Evolutionary conservation across 805 yeast genomes (phyloP), one percentile per base, ranked within the genome.

Genomic region (Ogataea kodamae): DNA sequence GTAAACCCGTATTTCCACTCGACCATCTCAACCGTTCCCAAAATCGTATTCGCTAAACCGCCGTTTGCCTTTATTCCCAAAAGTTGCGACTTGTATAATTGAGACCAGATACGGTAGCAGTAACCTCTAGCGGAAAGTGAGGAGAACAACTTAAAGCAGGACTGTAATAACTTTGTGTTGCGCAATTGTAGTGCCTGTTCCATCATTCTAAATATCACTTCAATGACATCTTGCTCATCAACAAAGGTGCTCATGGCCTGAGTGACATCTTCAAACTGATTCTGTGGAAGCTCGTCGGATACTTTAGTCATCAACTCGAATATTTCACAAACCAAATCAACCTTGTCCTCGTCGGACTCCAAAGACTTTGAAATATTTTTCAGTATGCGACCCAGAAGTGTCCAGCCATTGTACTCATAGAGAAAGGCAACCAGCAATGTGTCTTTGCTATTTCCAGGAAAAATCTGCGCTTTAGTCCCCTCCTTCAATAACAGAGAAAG

Each of bases 371-470:
- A 65, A 7, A 81, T 58, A 43, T 81, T 81, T 45, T 83, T 88
- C 19, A 89, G 57, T 0, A 84, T 62, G 48, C 95, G 70, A 2
- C 97, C 97, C 11, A 90, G 48, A 17, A 83, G 59, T 0, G 95
- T 73, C 95, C 97, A 88, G 1, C 97, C 97, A 51, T 79, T 84
- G 54, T 79, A 87, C 3, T 70, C 68, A 52, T 81, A 75, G 17
- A 80, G 61, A 61, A 92, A 88, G 14, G 86, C 70, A 3, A 83
- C 82, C 11, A 72, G 48, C 4, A 48, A 19, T 17, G 40, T 24
- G 17, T 46, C 38, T 10, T 37, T 42, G 7, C 37, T 25, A 4
- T 8, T 59, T 50, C 39, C 63, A 1, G 86, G 78, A 18, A 89
- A 57, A 3, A 85, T 58, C 45, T 81, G 80, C 3, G 90, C 97